Evolutionary conservation across 108 stramenopile genomes (phyloP), one percentile per base, ranked within the genome.

Genomic region (Parietichytrium sp.): DNA sequence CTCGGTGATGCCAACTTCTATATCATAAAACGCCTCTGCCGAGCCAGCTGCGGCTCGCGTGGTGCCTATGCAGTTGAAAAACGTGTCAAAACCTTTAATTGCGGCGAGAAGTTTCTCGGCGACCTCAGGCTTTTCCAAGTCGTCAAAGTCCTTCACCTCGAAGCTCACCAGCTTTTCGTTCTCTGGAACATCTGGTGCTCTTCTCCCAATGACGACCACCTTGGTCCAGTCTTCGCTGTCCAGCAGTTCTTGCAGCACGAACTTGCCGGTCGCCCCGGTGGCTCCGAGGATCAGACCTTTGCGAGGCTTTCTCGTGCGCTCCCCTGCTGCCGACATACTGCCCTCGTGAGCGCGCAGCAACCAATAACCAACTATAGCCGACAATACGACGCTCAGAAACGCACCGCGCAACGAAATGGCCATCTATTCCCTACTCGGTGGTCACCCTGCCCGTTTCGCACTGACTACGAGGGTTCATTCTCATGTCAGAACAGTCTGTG

Each of bases 1-100:
- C 61, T 72, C 61, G 1, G 61, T 23, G 42, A 72, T 72, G 61
- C 61, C 61, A n/a, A 72, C 61, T 42, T 72, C 61, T 10, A 72
- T 72, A 42, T 72, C 61, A 25, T 45, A 42, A 27, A 72, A 72
- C 6, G 7, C 6, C 23, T 72, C 61, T 33, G 61, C 61, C 23
- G 38, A 10, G 8, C 61, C 61, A 10, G 61, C 61, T n/a, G 29
- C 61, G 12, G 10, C 61, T 33, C 61, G 61, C 38, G 61, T 72
- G 61, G 61, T 72, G 0, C 61, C 61, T 16, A 45, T 72, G 42
- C 38, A 36, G 38, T 45, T 45, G 61, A 72, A 72, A 27, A 72
- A 45, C 23, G 36, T 33, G 20, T 72, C 61, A 38, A 72, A 6
- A 2, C 61, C 61, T 16, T 20, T 33, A n/a, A n/a, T n/a, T n/a